These are phyloP conservation scores for Aureobasidium sp. DNA, from an alignment of 2,329 filamentous ascomycete genomes.

Conservation along the genomic window DNA sequence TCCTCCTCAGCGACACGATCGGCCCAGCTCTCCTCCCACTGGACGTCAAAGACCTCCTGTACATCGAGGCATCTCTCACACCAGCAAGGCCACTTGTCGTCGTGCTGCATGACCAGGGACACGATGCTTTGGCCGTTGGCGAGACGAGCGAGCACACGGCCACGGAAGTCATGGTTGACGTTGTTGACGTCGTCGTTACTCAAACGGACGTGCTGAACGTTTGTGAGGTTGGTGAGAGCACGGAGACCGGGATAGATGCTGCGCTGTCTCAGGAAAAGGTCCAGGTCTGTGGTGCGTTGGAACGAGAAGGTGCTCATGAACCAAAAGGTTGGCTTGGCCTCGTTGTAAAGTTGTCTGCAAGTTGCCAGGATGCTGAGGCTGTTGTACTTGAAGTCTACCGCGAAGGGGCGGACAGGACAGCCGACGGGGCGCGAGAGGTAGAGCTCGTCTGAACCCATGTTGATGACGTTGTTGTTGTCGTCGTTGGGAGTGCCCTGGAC, in stretches of 20 bases:
- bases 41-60: neutral
- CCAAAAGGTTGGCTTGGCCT: neutral
- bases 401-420: neutral
- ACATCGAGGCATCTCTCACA: neutral
- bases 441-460: neutral
- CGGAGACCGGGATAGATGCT: neutral
- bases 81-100: neutral
- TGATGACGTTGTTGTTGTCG: neutral
- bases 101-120: neutral
- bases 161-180: neutral
- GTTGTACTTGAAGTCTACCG: neutral
- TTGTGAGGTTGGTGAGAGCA: neutral
- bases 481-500: neutral
- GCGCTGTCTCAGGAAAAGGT: neutral
- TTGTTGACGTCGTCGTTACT: neutral
- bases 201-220: neutral
- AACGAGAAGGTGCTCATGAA: neutral
- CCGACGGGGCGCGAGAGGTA: neutral
- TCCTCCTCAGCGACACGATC: neutral
- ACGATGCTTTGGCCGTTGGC: neutral
- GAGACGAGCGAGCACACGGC: neutral
- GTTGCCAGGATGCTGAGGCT: neutral
- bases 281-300: neutral
- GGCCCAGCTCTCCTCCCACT: neutral
- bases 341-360: neutral